Evolutionary conservation across 306 rosid species (phyloP).

Genomic region (Prunus salicina): DNA sequence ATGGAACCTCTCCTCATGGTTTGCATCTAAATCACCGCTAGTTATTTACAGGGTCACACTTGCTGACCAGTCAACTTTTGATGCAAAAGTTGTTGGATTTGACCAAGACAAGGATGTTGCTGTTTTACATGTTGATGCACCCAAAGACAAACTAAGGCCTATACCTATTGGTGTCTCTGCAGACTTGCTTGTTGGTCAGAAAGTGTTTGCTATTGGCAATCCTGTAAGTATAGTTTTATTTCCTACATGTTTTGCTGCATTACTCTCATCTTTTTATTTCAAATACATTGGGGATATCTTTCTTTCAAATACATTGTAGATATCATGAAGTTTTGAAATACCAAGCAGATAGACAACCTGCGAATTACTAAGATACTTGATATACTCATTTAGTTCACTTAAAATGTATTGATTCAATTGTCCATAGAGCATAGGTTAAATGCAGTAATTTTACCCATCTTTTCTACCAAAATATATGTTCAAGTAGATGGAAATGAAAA

Average conservation of each 20-base stretch:
- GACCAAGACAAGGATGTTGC: conserved; percentile 99
- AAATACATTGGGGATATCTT: neutral
- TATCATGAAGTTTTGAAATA: too few relatives aligned
- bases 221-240: conserved; percentile 57
- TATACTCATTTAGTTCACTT: neutral
- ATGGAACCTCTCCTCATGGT: neutral
- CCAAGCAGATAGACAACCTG: too few relatives aligned
- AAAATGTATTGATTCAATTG: too few relatives aligned
- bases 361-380: too few relatives aligned
- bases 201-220: conserved; percentile 94
- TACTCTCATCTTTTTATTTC: neutral
- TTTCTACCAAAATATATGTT: neutral
- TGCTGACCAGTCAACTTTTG: conserved; percentile 86
- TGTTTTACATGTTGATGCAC: conserved; percentile 81
- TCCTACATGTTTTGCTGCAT: neutral
- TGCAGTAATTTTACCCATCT: neutral
- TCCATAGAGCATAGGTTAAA: neutral
- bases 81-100: conserved; percentile 90
- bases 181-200: conserved; percentile 97
- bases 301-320: too few relatives aligned
- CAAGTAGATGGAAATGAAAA: neutral
- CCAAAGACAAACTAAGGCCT: conserved; percentile 84
- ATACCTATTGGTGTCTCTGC: conserved; percentile 86
- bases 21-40: conserved; percentile 39
- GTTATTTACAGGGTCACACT: conserved; percentile 86